A percentile compares a stretch with the other conserved stretches of the same genome.
Evolutionary conservation across 2,329 filamentous ascomycete species (phyloP).

Genomic region (Aspergillus latus): DNA sequence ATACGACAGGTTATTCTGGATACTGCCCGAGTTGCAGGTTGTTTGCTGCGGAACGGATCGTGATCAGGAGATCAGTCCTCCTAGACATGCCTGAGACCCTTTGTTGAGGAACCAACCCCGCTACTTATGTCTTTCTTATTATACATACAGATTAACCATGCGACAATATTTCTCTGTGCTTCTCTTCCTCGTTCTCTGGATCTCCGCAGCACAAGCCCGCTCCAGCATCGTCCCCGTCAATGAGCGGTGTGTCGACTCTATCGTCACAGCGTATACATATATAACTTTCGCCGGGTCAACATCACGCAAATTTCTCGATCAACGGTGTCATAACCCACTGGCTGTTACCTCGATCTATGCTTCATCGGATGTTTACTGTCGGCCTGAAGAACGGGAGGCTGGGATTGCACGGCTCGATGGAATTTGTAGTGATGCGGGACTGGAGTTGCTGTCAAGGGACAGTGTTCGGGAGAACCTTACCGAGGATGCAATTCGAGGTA

Average conservation of each 20-base stretch:
- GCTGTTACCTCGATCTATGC: conserved; percentile 39
- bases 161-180: neutral
- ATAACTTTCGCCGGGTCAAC: conserved; percentile 30
- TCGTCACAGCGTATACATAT: conserved; percentile 34
- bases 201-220: neutral
- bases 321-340: conserved; percentile 34
- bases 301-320: conserved; percentile 22
- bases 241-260: conserved; percentile 35
- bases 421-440: conserved; percentile 26
- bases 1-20: no score
- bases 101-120: no score
- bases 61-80: no score
- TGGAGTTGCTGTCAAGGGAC: conserved; percentile 29
- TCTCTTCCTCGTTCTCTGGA: neutral
- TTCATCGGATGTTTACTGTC: conserved; percentile 34
- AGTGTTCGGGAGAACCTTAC: conserved; percentile 34
- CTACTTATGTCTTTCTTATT: no score
- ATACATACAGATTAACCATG: neutral
- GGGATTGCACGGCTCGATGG: conserved; percentile 26
- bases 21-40: no score
- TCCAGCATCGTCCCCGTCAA: conserved; percentile 19
- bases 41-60: no score
- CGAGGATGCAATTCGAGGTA: conserved; percentile 32
- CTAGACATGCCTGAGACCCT: no score
- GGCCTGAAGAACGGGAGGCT: conserved; percentile 22